Evolutionary conservation across 2,329 filamentous ascomycete species (phyloP).

Genomic region (Alternaria consortialis): DNA sequence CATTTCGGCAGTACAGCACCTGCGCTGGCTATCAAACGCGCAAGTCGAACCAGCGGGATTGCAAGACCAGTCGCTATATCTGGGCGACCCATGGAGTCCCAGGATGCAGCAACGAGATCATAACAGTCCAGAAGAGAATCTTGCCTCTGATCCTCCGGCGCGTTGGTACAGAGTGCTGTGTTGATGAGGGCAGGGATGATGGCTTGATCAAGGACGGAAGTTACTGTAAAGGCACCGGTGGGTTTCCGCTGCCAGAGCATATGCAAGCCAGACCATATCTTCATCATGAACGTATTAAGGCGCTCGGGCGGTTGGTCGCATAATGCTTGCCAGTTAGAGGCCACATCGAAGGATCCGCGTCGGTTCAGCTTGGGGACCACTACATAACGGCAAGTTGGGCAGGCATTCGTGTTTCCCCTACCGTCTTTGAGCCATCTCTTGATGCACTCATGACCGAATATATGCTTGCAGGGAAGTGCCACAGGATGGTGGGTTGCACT

Average conservation of each 20-base stretch:
- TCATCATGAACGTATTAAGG: constrained; percentile 28
- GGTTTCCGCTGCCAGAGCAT: constrained; percentile 30
- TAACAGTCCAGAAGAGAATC: constrained; percentile 33
- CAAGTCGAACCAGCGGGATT: constrained; percentile 42
- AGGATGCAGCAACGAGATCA: constrained; percentile 36
- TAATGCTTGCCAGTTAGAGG: constrained; percentile 39
- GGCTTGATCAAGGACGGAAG: constrained; percentile 28
- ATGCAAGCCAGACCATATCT: constrained; percentile 32
- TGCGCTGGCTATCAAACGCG: constrained; percentile 38
- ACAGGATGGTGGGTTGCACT: constrained; percentile 37
- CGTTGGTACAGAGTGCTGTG: constrained; percentile 1
- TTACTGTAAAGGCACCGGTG: constrained; percentile 27
- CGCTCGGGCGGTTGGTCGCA: constrained; percentile 33
- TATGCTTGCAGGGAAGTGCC: constrained; percentile 43
- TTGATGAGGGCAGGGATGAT: constrained; percentile 36
- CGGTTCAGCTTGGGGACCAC: constrained; percentile 25
- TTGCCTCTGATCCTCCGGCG: background rate
- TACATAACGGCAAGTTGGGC: constrained; percentile 39
- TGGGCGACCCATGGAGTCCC: constrained; percentile 38
- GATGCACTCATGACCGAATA: constrained; percentile 45
- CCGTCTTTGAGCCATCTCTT: constrained; percentile 37
- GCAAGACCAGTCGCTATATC: constrained; percentile 35
- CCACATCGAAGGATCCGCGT: constrained; percentile 25
- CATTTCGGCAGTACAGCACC: constrained; percentile 33
- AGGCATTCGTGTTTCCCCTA: constrained; percentile 35